Evolutionary conservation across 345 rosid species (phyloP).

Genomic region (Euphorbia peplus): DNA sequence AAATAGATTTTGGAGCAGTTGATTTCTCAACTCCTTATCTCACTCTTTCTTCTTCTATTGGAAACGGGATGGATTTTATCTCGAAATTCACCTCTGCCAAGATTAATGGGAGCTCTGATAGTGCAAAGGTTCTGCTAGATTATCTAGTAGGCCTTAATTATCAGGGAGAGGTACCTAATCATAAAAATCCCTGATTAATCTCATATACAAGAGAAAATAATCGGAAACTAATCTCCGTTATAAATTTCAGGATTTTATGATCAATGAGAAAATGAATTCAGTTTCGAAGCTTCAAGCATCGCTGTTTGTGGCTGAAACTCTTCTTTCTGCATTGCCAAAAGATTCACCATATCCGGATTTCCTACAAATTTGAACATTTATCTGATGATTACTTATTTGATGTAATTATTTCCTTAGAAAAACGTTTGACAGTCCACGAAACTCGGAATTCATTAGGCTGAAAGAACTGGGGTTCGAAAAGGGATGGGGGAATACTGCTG

Average conservation of each 20-base stretch:
- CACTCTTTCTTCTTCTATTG: constrained; percentile 72
- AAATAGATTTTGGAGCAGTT: constrained; percentile 78
- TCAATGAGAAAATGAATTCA: constrained; percentile 56
- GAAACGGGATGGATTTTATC: constrained; percentile 65
- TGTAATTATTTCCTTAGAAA: not conserved
- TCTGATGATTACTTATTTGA: not conserved
- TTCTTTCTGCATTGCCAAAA: constrained; percentile 46
- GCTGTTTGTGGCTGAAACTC: constrained; percentile 44
- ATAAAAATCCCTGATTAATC: not conserved
- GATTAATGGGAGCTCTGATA: constrained; percentile 37
- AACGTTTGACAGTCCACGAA: not conserved
- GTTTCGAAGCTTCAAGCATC: constrained; percentile 63
- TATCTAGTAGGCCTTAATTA: constrained; percentile 57
- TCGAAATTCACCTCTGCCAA: constrained; percentile 62
- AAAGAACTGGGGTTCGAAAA: constrained; percentile 52
- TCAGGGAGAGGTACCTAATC: constrained; percentile 65
- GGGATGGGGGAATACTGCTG: constrained; percentile 71
- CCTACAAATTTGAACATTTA: constrained; percentile 46
- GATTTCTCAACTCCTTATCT: constrained; percentile 63
- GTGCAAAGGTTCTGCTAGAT: constrained; percentile 48
- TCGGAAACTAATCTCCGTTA: not conserved
- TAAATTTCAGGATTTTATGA: constrained; percentile 59
- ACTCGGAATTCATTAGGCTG: constrained; percentile 40
- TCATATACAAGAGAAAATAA: not conserved
- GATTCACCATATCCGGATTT: constrained; percentile 59